Conservation (phyloP, 768 basidiomycete genomes). For the Tulasnella sp. region DNA sequence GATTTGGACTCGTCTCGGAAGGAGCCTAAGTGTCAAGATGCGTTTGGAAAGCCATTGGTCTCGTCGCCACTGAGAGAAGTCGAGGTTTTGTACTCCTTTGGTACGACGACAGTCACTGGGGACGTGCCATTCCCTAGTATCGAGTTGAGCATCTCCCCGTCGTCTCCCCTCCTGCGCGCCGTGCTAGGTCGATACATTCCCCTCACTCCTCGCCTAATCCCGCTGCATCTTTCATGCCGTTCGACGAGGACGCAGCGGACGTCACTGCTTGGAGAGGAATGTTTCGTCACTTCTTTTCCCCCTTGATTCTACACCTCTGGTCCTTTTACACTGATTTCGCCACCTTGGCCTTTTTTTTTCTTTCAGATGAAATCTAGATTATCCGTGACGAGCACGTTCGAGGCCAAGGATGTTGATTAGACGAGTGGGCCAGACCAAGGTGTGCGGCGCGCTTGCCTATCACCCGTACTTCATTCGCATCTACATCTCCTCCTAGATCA, state of each 20-base stretch:
- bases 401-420: slow-evolving; percentile 2
- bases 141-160: neutral
- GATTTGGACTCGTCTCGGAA: neutral
- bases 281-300: neutral
- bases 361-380: neutral
- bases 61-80: neutral
- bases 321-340: neutral
- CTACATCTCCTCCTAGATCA: neutral
- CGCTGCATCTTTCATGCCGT: neutral
- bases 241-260: neutral
- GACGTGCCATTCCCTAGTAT: neutral
- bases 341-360: too few species aligned
- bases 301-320: neutral
- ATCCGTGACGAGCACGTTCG: slow-evolving; percentile 1
- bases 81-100: neutral
- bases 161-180: neutral
- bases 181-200: slow-evolving; percentile 1
- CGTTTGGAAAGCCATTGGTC: slow-evolving; percentile 1
- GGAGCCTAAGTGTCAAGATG: neutral
- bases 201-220: neutral
- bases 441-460: slow-evolving; percentile 6
- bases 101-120: too few species aligned
- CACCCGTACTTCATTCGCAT: neutral
- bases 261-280: neutral
- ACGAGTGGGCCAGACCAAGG: neutral